These are phyloP conservation scores for Daldinia childiae DNA, from an alignment of 495 filamentous ascomycete species.

Conservation along the genomic window DNA sequence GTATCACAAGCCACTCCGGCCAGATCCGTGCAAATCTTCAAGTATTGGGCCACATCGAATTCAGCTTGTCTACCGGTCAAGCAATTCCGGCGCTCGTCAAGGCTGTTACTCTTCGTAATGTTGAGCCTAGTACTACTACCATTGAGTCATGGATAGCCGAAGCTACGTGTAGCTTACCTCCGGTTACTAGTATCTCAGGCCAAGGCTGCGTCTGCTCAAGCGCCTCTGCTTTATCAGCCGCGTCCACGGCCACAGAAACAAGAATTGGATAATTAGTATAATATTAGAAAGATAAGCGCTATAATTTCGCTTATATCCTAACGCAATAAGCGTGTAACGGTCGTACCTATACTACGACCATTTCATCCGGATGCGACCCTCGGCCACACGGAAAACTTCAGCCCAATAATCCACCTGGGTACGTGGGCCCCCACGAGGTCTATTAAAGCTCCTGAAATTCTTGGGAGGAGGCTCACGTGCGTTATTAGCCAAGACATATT, in stretches of 20 bases:
- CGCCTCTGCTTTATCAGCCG: constrained; percentile 45
- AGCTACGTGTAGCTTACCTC: constrained; percentile 62
- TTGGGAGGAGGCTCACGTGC: constrained; percentile 14
- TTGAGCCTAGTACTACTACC: constrained; percentile 46
- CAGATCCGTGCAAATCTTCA: constrained; percentile 66
- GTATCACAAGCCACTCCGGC: constrained; percentile 74
- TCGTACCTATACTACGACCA: constrained; percentile 9
- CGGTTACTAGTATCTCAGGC: constrained; percentile 56
- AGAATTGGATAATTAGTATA: neutral
- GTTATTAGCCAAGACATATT: constrained; percentile 26
- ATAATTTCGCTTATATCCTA: neutral
- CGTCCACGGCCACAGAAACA: constrained; percentile 13
- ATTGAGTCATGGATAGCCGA: constrained; percentile 53
- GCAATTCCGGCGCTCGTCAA: constrained; percentile 75
- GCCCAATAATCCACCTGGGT: neutral
- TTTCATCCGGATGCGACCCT: constrained; percentile 30
- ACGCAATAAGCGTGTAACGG: neutral
- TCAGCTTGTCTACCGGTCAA: constrained; percentile 70
- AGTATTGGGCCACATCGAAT: constrained; percentile 67
- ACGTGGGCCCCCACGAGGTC: constrained; percentile 6
- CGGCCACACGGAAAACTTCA: constrained; percentile 7
- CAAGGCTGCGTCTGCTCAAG: constrained; percentile 57
- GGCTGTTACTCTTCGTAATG: constrained; percentile 52
- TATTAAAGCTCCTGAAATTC: neutral
- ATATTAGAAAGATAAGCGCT: neutral